Evolutionary conservation across 257 asterid genomes (phyloP).

Genomic region (Misopates orontium): DNA sequence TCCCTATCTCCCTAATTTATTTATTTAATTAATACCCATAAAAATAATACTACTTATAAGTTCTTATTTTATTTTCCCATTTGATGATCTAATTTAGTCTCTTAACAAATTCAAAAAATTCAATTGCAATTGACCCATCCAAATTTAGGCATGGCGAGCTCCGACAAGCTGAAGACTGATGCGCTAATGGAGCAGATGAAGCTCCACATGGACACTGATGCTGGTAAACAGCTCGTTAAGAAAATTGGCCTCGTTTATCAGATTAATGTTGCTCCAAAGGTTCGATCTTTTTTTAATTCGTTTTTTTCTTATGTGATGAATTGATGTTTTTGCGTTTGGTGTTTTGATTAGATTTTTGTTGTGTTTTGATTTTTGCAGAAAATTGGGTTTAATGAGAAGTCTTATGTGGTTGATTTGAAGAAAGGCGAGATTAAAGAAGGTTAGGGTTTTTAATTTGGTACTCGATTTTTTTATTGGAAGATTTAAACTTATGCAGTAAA

Average conservation of each 20-base stretch:
- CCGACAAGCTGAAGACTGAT: constrained; percentile 63
- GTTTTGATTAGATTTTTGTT: not conserved
- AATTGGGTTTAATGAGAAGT: constrained; percentile 75
- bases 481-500: too few relatives aligned
- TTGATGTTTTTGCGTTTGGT: too few relatives aligned
- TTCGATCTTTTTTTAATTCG: constrained; percentile 8
- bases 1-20: too few relatives aligned
- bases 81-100: too few relatives aligned
- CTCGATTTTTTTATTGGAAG: not conserved
- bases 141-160: constrained; percentile 31
- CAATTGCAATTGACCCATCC: too few relatives aligned
- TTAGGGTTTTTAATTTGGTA: constrained; percentile 33
- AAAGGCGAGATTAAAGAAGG: constrained; percentile 92
- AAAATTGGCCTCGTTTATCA: constrained; percentile 90
- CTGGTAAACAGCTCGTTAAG: constrained; percentile 64
- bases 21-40: not conserved
- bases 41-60: not conserved
- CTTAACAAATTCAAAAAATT: too few relatives aligned
- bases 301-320: not conserved
- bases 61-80: too few relatives aligned
- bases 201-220: constrained; percentile 73
- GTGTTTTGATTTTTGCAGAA: constrained; percentile 39
- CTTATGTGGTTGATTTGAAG: constrained; percentile 87
- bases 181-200: constrained; percentile 82
- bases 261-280: constrained; percentile 96